Percentiles rank a stretch among this genome's conserved stretches.
phyloP scores from a whole-genome alignment of 306 rosid species.

The Quercus berberidifolia region DNA sequence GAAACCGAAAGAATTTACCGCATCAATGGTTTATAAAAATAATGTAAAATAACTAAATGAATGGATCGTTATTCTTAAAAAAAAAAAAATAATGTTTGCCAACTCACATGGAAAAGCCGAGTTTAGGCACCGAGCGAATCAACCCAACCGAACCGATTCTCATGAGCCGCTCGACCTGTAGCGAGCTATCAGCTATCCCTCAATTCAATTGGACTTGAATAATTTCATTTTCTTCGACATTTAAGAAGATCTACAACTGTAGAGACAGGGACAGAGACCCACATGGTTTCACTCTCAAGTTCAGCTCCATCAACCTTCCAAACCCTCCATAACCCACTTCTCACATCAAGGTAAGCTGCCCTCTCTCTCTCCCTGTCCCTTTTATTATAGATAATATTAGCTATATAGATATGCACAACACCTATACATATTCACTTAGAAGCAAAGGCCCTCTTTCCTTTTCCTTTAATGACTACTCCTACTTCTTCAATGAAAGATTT shows the following conservation, averaged over 20 bases:
- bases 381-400: background rate
- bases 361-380: background rate
- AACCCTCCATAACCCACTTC: constrained; percentile 20
- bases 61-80: too few relatives aligned
- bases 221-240: too few relatives aligned
- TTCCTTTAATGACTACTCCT: constrained; percentile 54
- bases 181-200: too few relatives aligned
- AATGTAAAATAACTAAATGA: too few relatives aligned
- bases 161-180: too few relatives aligned
- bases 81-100: too few relatives aligned
- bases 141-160: too few relatives aligned
- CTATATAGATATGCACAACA: constrained; percentile 39
- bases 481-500: constrained; percentile 51
- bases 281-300: constrained; percentile 22
- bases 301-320: constrained; percentile 19
- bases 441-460: constrained; percentile 47
- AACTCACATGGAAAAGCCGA: too few relatives aligned
- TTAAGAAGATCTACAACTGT: constrained; percentile 12
- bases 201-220: too few relatives aligned
- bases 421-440: constrained; percentile 50
- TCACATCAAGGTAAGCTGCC: constrained; percentile 25
- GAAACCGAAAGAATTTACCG: too few relatives aligned
- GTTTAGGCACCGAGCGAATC: too few relatives aligned
- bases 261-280: background rate
- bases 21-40: too few relatives aligned